Base-by-base conservation (phyloP, 208 protist species). In the Wallacemonas sp. region DNA sequence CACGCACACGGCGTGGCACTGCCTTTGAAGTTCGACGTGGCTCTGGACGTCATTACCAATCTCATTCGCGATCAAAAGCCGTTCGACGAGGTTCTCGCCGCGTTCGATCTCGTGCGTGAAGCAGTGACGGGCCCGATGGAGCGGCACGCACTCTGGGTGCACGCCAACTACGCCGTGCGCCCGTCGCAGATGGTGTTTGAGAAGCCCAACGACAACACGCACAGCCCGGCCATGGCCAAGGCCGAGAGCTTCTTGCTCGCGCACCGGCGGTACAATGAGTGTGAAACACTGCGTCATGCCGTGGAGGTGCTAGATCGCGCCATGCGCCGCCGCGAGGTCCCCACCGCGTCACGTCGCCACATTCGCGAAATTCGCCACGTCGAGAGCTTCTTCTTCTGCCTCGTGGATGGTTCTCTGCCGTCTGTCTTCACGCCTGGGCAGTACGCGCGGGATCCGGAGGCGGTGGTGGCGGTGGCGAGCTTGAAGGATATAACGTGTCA, bases 91-190 rank as follows among this genome's bases (percentile, higher is more conserved):
- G 34, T 96, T n/a, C 75, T 96, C 19, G 75, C 72, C 15, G 86
- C 90, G 21, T 91, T 90, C 47, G 90, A 96, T 64, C 76, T 64
- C 22, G 87, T 96, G 63, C 84, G 90, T 9, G 90, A 87, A 12
- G 82, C 86, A 11, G 69, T 86, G 14, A 93, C 85, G 8, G 86
- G 90, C 14, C 80, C 87, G 11, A 59, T 70, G 14, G 87, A 96
- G 71, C 82, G 84, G 6, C 90, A 95, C 65, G 90, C 90, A 26
- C 63, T 95, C 49, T 95, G 90, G 90, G 34, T 92, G 4, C 86
- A 92, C 72, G 86, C 90, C 33, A 86, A 83, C 62, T 93, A 95
- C 70, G 63, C 60, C 30, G 71, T 95, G 27, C 63, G 80, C 33
- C 90, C 90, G 26, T 89, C 81, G 45, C 74, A 77, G 27, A 93